Percentiles rank a stretch among this genome's conserved stretches.
Conservation (phyloP, 768 basidiomycete species). For the Psilocybe cubensis region DNA sequence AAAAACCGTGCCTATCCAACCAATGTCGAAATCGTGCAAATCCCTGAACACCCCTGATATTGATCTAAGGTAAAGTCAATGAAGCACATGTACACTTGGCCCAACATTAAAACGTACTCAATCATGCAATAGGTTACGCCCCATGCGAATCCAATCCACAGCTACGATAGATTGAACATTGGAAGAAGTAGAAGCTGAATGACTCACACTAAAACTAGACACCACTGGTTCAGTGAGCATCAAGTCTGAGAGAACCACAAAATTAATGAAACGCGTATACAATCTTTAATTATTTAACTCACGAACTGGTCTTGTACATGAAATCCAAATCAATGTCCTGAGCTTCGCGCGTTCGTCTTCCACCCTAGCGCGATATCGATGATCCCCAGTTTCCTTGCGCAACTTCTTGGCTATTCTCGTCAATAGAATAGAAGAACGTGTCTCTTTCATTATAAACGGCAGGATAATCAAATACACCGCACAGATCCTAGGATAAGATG, state of each 20-base stretch:
- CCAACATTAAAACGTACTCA: constrained; percentile 40
- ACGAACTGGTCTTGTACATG: constrained; percentile 76
- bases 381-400: constrained; percentile 68
- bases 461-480: constrained; percentile 54
- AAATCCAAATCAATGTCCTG: constrained; percentile 64
- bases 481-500: constrained; percentile 42
- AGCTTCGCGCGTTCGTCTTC: constrained; percentile 67
- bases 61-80: constrained; percentile 39
- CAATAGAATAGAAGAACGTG: constrained; percentile 72
- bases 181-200: constrained; percentile 26
- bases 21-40: constrained; percentile 62
- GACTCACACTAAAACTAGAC: constrained; percentile 67
- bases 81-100: not conserved
- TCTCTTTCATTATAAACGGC: constrained; percentile 68
- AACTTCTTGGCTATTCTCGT: constrained; percentile 62
- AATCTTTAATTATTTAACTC: constrained; percentile 28
- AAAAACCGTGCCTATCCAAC: constrained; percentile 64
- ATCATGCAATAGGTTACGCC: constrained; percentile 74
- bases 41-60: constrained; percentile 56
- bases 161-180: constrained; percentile 32
- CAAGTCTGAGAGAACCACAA: constrained; percentile 44
- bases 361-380: constrained; percentile 60
- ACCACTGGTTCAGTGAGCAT: constrained; percentile 78
- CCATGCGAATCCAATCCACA: constrained; percentile 81
- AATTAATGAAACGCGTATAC: not conserved